phyloP scores from a whole-genome alignment of 2,329 filamentous ascomycete species.

The Mycosphaerelloides madeirae region DNA sequence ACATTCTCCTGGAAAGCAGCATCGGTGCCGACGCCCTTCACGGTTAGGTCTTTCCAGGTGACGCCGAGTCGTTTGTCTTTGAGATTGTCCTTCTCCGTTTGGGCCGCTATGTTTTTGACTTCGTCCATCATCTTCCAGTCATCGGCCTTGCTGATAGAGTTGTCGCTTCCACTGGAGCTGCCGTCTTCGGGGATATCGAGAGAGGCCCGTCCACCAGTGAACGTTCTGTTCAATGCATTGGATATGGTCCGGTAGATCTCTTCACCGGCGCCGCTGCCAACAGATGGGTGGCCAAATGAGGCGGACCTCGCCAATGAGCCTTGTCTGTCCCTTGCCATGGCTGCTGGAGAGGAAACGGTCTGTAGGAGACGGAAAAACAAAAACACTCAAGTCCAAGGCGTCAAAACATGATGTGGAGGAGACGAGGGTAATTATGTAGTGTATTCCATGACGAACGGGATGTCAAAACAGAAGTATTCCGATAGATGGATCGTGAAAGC shows the following conservation, averaged over 20 bases:
- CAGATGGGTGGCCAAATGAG: constrained; percentile 10
- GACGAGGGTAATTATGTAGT: background rate
- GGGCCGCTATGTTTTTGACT: constrained; percentile 42
- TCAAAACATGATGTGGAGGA: background rate
- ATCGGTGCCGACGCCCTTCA: constrained; percentile 58
- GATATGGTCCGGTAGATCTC: constrained; percentile 19
- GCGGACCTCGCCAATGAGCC: background rate
- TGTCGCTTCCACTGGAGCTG: constrained; percentile 11
- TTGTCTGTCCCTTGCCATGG: background rate
- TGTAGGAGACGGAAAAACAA: background rate
- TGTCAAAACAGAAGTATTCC: constrained; percentile 1
- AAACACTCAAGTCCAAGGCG: background rate
- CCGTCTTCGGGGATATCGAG: constrained; percentile 3
- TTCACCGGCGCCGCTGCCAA: constrained; percentile 16
- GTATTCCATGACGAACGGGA: constrained; percentile 2
- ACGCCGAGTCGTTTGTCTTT: constrained; percentile 55
- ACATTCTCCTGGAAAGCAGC: constrained; percentile 59
- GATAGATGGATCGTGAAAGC: background rate
- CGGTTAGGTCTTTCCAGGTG: constrained; percentile 61
- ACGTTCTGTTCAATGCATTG: constrained; percentile 12
- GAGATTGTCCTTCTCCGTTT: constrained; percentile 44
- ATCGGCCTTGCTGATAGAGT: constrained; percentile 32
- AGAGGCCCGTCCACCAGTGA: constrained; percentile 9
- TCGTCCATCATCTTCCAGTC: constrained; percentile 50
- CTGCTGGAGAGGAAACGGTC: background rate